Conservation (phyloP, 2,329 filamentous ascomycete species). For the Neonectria faginata region DNA sequence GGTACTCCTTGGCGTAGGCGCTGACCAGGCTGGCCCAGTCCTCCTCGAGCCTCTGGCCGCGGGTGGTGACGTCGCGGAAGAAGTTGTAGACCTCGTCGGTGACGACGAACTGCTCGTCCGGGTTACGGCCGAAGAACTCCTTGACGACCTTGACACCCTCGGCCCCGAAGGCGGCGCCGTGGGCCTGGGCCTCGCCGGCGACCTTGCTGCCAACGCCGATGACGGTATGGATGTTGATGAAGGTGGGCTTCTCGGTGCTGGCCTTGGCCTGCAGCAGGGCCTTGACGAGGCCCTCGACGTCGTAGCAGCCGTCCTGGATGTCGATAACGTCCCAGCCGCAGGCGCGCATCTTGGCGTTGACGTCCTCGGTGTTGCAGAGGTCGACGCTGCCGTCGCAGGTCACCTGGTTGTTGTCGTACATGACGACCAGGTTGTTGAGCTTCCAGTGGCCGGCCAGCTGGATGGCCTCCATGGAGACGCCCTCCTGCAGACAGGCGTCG, state of each 20-base stretch:
- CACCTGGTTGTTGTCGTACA: slow-evolving; percentile 72
- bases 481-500: slow-evolving; percentile 70
- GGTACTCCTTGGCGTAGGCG: slow-evolving; percentile 58
- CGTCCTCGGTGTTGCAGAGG: slow-evolving; percentile 64
- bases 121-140: slow-evolving; percentile 49
- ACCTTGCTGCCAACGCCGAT: slow-evolving; percentile 65
- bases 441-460: slow-evolving; percentile 66
- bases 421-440: slow-evolving; percentile 67
- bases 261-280: slow-evolving; percentile 59
- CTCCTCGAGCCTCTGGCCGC: slow-evolving; percentile 58
- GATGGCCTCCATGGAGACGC: slow-evolving; percentile 67
- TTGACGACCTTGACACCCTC: slow-evolving; percentile 61
- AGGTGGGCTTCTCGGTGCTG: slow-evolving; percentile 62
- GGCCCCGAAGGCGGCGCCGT: slow-evolving; percentile 68
- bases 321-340: slow-evolving; percentile 68
- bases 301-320: slow-evolving; percentile 63
- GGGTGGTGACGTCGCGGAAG: slow-evolving; percentile 59
- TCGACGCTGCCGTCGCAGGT: slow-evolving; percentile 70
- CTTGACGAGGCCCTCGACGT: slow-evolving; percentile 56
- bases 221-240: slow-evolving; percentile 69
- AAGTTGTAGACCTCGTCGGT: slow-evolving; percentile 62
- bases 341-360: slow-evolving; percentile 69
- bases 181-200: slow-evolving; percentile 64
- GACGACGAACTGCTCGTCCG: slow-evolving; percentile 52
- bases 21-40: slow-evolving; percentile 60